Evolutionary conservation across 805 yeast species (phyloP), one percentile per base, ranked within the genome.

Genomic region (Ogataea thermomethanolica): DNA sequence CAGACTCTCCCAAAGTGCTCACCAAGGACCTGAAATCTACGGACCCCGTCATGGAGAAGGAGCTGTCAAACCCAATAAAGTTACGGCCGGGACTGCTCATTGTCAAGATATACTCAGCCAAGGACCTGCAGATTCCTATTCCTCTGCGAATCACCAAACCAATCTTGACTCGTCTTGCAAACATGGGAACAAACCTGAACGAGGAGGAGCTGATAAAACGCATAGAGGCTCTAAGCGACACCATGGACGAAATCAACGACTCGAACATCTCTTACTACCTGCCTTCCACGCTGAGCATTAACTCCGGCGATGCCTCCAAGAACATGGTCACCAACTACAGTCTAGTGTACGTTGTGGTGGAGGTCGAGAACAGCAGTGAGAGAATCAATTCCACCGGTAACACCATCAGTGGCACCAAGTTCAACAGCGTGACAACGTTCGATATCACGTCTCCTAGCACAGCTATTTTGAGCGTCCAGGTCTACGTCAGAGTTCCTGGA

Each of bases 341-440:
- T 41, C 72, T 95, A 44, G 73, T 93, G 27, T 87, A 86, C 62
- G 74, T 90, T 55, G 88, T 95, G 2, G 72, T 93, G 32, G 99
- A 93, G 64, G 91, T 89, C 59, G 99, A 93, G 65, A 93, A 93
- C 64, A 88, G 91, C 36, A 93, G 90, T 50, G 83, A 93, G 48
- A 75, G 89, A 11, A 79, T 91, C 36, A 95, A 89, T 51, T 93
- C 98, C 2, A 78, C 81, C 22, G 78, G 84, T 38, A 96, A 96
- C 28, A 78, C 95, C 0, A 78, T 88, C 45, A 75, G 76, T 30
- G 69, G 73, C 41, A 91, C 96, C 1, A 76, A 77, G 12, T 93
- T 95, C 79, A 93, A 89, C 61, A 85, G 85, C 52, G 88, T 88
- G 8, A 84, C 95, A 11, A 79, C 90, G 3, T 93, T 93, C 56